These are phyloP conservation scores for Trichoderma breve DNA, from an alignment of 2,329 filamentous ascomycete genomes.

Conservation along the genomic window DNA sequence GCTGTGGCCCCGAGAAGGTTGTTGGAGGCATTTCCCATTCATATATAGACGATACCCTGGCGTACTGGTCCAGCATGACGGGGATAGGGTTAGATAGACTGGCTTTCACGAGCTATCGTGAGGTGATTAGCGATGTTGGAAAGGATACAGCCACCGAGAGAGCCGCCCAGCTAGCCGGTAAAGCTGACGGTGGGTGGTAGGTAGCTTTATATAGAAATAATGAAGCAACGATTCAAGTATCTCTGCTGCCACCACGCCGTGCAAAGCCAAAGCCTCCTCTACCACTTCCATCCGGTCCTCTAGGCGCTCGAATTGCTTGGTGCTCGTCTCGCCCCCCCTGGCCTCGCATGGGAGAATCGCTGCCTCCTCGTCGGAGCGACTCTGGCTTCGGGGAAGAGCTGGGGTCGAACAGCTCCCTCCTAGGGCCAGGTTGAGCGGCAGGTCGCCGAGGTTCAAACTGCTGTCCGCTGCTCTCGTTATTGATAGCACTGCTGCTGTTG, in stretches of 20 bases:
- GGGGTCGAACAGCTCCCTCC: constrained; percentile 74
- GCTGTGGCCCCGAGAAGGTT: constrained; percentile 31
- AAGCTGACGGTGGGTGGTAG: constrained; percentile 92
- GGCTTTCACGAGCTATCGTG: constrained; percentile 81
- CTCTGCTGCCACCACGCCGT: constrained; percentile 58
- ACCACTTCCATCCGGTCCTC: constrained; percentile 74
- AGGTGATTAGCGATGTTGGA: constrained; percentile 93
- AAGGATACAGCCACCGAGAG: constrained; percentile 70
- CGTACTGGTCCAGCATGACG: constrained; percentile 73
- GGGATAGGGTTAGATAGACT: constrained; percentile 69
- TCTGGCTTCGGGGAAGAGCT: constrained; percentile 65
- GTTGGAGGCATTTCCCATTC: constrained; percentile 65
- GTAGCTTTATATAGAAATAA: constrained; percentile 22
- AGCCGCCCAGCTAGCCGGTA: constrained; percentile 84
- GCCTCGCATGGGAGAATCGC: constrained; percentile 33
- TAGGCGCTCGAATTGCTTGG: constrained; percentile 69
- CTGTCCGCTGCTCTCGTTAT: constrained; percentile 28
- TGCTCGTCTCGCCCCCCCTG: constrained; percentile 58
- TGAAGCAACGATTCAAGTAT: constrained; percentile 28
- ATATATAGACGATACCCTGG: constrained; percentile 65
- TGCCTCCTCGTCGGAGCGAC: constrained; percentile 33
- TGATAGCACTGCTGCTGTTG: constrained; percentile 24
- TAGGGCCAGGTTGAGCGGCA: constrained; percentile 28
- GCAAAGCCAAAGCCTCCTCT: constrained; percentile 77
- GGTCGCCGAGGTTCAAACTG: constrained; percentile 31